Conservation (phyloP, 805 yeast species). For the Kodamaea kakaduensis region DNA sequence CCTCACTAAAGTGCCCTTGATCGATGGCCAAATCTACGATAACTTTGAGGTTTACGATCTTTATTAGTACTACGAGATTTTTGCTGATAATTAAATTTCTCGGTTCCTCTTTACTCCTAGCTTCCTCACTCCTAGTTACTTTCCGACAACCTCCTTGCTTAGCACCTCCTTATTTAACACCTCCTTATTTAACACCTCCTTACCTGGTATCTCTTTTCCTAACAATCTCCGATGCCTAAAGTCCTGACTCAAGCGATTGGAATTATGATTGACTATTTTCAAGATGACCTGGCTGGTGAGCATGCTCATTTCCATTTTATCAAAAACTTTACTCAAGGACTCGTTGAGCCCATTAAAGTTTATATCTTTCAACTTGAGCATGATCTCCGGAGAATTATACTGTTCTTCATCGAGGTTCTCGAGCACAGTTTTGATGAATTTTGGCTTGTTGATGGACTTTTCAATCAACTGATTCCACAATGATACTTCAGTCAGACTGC, state of each 20-base stretch:
- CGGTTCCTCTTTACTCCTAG: too few species aligned
- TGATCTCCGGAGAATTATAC: constrained; percentile 28
- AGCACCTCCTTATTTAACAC: too few species aligned
- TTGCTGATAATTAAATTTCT: too few species aligned
- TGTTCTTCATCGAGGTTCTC: constrained; percentile 51
- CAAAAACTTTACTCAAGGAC: constrained; percentile 58
- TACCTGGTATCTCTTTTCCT: neutral
- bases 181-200: too few species aligned
- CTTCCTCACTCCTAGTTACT: neutral
- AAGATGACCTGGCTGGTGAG: constrained; percentile 53
- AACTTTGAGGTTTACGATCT: too few species aligned
- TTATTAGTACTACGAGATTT: too few species aligned
- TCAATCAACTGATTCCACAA: constrained; percentile 75
- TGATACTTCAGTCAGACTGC: constrained; percentile 62
- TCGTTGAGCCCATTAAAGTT: constrained; percentile 60
- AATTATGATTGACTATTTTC: constrained; percentile 20
- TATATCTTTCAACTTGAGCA: constrained; percentile 45
- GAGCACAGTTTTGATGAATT: constrained; percentile 71
- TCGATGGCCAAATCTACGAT: too few species aligned
- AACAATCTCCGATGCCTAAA: constrained; percentile 5
- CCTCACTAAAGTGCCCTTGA: too few species aligned
- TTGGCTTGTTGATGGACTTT: constrained; percentile 66
- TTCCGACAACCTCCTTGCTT: too few species aligned
- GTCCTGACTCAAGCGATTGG: constrained; percentile 7
- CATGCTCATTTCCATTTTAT: constrained; percentile 53